Evolutionary conservation across 106 monocot genomes (phyloP).

Genomic region (Triglochin maritima): DNA sequence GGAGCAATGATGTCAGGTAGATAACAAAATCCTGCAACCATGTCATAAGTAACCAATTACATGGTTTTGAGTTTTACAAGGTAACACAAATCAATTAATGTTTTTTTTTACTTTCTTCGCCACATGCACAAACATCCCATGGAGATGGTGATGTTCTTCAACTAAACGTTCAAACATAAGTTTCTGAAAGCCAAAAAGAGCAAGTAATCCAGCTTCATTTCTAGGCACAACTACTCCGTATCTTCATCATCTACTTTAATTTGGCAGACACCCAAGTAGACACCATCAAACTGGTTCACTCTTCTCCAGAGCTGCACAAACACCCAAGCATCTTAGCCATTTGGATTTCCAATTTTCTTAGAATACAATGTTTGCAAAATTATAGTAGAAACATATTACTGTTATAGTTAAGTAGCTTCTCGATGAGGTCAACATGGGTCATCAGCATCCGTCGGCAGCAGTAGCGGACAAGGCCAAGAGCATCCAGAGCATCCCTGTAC

Average conservation of each 20-base stretch:
- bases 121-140: too few relatives aligned
- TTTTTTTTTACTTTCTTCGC: too few relatives aligned
- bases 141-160: too few relatives aligned
- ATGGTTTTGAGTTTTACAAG: too few relatives aligned
- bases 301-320: conserved; percentile 8
- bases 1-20: too few relatives aligned
- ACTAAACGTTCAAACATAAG: too few relatives aligned
- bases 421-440: conserved; percentile 97
- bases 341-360: background rate
- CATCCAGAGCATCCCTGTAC: conserved; percentile 55
- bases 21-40: too few relatives aligned
- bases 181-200: too few relatives aligned
- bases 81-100: too few relatives aligned
- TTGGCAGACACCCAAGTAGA: background rate
- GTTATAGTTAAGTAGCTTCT: conserved; percentile 95
- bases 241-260: too few relatives aligned
- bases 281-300: background rate
- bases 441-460: conserved; percentile 94
- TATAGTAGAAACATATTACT: background rate
- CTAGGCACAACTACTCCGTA: background rate
- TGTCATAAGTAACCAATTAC: too few relatives aligned
- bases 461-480: conserved; percentile 75
- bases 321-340: background rate
- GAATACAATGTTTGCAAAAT: background rate
- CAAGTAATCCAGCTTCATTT: background rate